A percentile compares a stretch with the other conserved stretches of the same genome.
Conservation (phyloP, 208 protist species). For the Leishmania tarentolae region DNA sequence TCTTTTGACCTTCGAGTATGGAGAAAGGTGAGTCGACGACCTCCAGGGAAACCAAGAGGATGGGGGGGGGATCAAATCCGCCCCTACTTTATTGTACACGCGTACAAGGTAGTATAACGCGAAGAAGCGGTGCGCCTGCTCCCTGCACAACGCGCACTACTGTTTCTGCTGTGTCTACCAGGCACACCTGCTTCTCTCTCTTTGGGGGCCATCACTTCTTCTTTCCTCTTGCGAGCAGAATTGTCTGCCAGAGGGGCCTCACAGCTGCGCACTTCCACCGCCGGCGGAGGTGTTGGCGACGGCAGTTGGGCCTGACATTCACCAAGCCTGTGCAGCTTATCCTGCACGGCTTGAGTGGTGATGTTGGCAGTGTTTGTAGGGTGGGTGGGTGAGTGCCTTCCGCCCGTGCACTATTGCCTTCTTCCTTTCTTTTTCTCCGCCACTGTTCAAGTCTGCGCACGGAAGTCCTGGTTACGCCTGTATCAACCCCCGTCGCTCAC, state of each 20-base stretch:
- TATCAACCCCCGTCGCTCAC: too few species aligned
- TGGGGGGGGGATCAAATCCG: too few species aligned
- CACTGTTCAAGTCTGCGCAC: not conserved
- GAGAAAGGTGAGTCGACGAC: not conserved
- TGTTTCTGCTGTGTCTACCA: not conserved
- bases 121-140: not conserved
- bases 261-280: not conserved
- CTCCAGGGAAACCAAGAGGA: not conserved
- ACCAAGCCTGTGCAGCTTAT: not conserved
- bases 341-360: not conserved
- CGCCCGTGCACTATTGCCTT: not conserved
- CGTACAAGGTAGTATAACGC: too few species aligned
- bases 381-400: not conserved
- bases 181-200: not conserved
- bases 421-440: not conserved
- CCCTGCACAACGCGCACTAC: not conserved
- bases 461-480: not conserved
- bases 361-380: not conserved
- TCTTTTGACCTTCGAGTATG: conserved; percentile 17
- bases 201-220: not conserved
- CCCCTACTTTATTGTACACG: too few species aligned
- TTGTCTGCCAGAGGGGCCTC: not conserved
- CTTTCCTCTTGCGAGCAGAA: not conserved
- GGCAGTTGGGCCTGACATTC: not conserved
- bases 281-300: not conserved